Evolutionary conservation across 192 early-diverging fungal genomes (phyloP).

Genomic region (Backusella circina): DNA sequence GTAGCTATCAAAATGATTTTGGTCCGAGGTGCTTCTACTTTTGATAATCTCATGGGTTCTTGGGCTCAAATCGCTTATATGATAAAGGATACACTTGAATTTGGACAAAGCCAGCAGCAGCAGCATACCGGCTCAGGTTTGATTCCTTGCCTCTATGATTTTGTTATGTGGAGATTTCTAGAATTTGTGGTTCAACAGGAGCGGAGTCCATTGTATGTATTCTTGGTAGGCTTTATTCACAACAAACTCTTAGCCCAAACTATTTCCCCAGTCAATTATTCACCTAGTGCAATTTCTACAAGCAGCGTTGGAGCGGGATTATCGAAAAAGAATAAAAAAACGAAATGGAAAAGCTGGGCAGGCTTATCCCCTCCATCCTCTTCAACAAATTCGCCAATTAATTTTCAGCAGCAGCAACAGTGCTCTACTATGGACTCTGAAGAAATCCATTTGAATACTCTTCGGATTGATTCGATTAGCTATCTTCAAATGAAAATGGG

Average conservation of each 20-base stretch:
- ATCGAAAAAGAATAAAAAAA: background rate
- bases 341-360: constrained; percentile 48
- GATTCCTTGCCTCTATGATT: constrained; percentile 28
- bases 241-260: constrained; percentile 23
- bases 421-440: background rate
- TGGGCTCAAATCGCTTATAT: constrained; percentile 42
- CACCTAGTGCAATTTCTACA: background rate
- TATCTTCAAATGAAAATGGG: constrained; percentile 19
- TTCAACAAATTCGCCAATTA: background rate
- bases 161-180: constrained; percentile 47
- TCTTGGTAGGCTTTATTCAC: constrained; percentile 42
- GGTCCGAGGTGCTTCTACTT: constrained; percentile 41
- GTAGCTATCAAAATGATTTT: constrained; percentile 51
- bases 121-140: background rate
- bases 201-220: constrained; percentile 37
- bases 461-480: constrained; percentile 6
- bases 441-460: background rate
- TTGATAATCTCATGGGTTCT: constrained; percentile 38
- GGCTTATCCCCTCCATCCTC: background rate
- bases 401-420: background rate
- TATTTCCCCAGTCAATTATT: background rate
- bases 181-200: constrained; percentile 49
- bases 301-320: background rate
- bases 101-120: constrained; percentile 25
- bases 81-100: constrained; percentile 33